Evolutionary conservation across 129 eudicot genomes (phyloP).

Genomic region (Centrapalus pauciflorus): DNA sequence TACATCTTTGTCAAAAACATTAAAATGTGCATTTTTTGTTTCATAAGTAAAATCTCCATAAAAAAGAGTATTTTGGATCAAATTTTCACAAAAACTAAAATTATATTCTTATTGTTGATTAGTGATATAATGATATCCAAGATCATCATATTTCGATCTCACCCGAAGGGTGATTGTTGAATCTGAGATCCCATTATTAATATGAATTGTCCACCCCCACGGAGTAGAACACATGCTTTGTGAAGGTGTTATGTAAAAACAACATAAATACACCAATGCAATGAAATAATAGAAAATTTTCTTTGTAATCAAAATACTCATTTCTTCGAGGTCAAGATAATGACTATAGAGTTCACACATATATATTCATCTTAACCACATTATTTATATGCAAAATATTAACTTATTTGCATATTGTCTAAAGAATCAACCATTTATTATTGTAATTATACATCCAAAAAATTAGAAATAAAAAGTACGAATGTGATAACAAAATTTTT

Average conservation of each 20-base stretch:
- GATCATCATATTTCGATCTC: background rate
- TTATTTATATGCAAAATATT: too few relatives aligned
- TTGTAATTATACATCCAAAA: too few relatives aligned
- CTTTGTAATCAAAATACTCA: background rate
- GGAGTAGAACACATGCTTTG: background rate
- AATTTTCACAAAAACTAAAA: background rate
- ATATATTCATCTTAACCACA: too few relatives aligned
- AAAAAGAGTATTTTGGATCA: background rate
- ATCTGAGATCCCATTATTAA: conserved; percentile 3
- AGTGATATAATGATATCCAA: conserved; percentile 9
- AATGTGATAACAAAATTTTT: too few relatives aligned
- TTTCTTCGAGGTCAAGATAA: background rate
- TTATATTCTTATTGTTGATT: background rate
- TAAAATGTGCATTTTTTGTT: background rate
- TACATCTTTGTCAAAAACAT: background rate
- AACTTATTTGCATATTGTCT: too few relatives aligned
- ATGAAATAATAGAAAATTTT: background rate
- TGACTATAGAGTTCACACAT: too few relatives aligned
- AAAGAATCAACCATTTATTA: too few relatives aligned
- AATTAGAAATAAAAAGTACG: too few relatives aligned
- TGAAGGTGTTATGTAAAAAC: background rate
- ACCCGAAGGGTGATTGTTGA: background rate
- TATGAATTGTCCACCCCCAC: background rate
- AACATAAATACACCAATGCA: background rate
- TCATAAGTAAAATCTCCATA: background rate